phyloP scores from a whole-genome alignment of 306 rosid species.

The Quercus gilva region DNA sequence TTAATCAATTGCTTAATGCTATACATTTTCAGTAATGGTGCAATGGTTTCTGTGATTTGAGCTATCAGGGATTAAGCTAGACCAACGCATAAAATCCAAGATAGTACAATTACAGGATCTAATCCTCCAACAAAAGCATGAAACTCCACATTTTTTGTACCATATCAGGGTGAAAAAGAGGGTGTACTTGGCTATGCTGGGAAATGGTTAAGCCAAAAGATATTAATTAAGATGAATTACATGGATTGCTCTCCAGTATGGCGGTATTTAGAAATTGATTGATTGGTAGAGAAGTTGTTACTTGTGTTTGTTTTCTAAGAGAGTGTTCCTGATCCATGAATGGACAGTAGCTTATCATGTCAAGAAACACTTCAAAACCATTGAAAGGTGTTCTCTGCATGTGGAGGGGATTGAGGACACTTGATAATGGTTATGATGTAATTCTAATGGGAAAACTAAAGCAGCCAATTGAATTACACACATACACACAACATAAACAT shows the following conservation, averaged over 20 bases:
- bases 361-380: neutral
- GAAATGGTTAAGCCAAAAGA: no score
- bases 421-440: neutral
- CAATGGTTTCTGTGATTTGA: neutral
- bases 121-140: conserved; percentile 1
- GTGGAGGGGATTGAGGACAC: neutral
- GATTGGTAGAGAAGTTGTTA: no score
- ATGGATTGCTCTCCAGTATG: no score
- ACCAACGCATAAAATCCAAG: neutral
- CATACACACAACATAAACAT: no score
- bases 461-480: no score
- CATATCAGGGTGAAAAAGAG: neutral
- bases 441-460: no score
- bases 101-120: neutral
- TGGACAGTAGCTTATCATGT: no score
- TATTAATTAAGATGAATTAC: no score
- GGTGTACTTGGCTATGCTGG: neutral
- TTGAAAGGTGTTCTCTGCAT: neutral
- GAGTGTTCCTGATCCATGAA: no score
- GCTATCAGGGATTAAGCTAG: neutral
- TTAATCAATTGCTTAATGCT: neutral
- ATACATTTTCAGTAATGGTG: neutral
- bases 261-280: no score
- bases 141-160: neutral
- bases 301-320: no score